Evolutionary conservation across 306 rosid species (phyloP).

Genomic region (Cucurbita ficifolia): DNA sequence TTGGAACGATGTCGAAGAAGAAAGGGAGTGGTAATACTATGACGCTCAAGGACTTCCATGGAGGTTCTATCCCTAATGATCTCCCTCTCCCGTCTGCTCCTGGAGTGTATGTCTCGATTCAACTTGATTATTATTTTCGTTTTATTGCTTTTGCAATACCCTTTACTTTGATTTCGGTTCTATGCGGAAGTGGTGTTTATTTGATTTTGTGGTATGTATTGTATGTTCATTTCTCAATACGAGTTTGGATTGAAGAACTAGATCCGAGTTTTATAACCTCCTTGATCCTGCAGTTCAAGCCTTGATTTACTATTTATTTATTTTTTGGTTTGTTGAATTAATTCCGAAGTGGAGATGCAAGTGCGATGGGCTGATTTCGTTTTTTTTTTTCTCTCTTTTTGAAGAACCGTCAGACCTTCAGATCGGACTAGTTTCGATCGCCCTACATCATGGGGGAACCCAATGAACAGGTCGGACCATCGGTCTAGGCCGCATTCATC

Average conservation of each 20-base stretch:
- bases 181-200: constrained; percentile 16
- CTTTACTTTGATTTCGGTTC: not conserved
- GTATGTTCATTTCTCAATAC: not conserved
- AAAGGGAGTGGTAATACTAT: constrained; percentile 74
- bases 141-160: not conserved
- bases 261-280: not conserved
- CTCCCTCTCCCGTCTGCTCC: constrained; percentile 98
- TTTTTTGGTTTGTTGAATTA: not conserved
- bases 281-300: not conserved
- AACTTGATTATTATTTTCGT: not conserved
- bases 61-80: constrained; percentile 91
- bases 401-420: constrained; percentile 46
- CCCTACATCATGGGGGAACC: constrained; percentile 53
- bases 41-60: constrained; percentile 97
- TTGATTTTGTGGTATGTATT: not conserved
- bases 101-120: constrained; percentile 61
- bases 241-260: not conserved
- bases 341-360: constrained; percentile 17
- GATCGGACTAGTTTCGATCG: constrained; percentile 75
- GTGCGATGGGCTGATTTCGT: constrained; percentile 1
- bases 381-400: not conserved
- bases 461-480: constrained; percentile 54
- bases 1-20: constrained; percentile 85
- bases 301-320: not conserved
- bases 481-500: constrained; percentile 86